Conservation (phyloP, 2,329 filamentous ascomycete species). For the Diaporthe eres region DNA sequence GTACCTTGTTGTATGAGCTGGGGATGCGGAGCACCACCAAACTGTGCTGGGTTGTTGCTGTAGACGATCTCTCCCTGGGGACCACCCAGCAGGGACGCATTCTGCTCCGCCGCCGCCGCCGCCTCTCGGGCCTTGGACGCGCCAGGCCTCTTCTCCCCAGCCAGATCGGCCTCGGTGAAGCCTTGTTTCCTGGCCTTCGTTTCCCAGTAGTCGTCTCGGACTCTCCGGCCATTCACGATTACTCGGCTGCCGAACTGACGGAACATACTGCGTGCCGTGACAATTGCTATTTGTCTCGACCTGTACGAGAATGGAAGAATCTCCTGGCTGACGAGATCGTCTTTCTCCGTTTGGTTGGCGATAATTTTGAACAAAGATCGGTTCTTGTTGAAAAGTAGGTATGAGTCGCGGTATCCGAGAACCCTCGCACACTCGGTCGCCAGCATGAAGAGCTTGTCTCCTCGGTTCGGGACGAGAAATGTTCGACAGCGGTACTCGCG, state of each 20-base stretch:
- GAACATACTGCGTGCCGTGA: constrained; percentile 98
- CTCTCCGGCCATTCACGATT: constrained; percentile 88
- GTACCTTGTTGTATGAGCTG: constrained; percentile 81
- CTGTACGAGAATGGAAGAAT: constrained; percentile 97
- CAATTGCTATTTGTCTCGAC: constrained; percentile 98
- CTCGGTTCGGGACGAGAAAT: constrained; percentile 91
- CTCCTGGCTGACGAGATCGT: constrained; percentile 94
- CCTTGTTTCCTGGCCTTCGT: constrained; percentile 97
- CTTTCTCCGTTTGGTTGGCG: constrained; percentile 94
- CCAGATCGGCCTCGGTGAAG: constrained; percentile 96
- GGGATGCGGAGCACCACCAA: constrained; percentile 76
- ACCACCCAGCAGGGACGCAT: constrained; percentile 72
- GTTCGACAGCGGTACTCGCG: constrained; percentile 94
- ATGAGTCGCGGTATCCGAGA: constrained; percentile 95
- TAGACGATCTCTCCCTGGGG: constrained; percentile 91
- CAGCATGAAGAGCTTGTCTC: constrained; percentile 97
- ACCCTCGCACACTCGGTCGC: constrained; percentile 97
- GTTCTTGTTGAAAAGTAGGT: constrained; percentile 98
- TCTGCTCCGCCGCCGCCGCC: constrained; percentile 76
- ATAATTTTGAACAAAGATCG: constrained; percentile 98
- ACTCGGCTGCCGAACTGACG: constrained; percentile 97
- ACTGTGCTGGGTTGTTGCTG: constrained; percentile 77
- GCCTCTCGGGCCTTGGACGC: constrained; percentile 90
- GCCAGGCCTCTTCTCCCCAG: constrained; percentile 95
- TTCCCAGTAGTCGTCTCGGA: constrained; percentile 99